phyloP scores from a whole-genome alignment of 768 basidiomycete genomes.

The Podaxis carcinomalis region DNA sequence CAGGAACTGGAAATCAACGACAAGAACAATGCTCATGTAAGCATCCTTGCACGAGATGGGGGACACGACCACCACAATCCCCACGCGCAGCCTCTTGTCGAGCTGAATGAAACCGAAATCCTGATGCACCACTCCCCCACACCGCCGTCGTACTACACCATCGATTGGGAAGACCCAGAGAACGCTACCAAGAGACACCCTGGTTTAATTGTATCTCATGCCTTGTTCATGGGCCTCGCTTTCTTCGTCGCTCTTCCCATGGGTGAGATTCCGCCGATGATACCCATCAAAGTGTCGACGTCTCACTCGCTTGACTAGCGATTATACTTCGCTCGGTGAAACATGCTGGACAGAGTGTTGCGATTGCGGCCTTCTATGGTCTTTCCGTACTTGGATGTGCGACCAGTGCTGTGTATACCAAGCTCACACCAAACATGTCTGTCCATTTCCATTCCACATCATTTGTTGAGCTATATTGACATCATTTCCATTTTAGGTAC shows the following conservation, averaged over 20 bases:
- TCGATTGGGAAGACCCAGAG: constrained; percentile 61
- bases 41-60: constrained; percentile 22
- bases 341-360: constrained; percentile 57
- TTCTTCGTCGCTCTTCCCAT: constrained; percentile 83
- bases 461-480: constrained; percentile 16
- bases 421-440: constrained; percentile 79
- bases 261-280: constrained; percentile 41
- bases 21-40: not conserved
- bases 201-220: constrained; percentile 72
- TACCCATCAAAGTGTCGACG: not conserved
- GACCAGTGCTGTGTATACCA: constrained; percentile 66
- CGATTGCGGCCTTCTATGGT: constrained; percentile 59
- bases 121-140: constrained; percentile 60
- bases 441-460: constrained; percentile 7
- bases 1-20: constrained; percentile 1
- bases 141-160: constrained; percentile 78
- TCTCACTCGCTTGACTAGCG: constrained; percentile 36
- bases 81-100: constrained; percentile 45
- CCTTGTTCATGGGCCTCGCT: constrained; percentile 67
- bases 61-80: constrained; percentile 45
- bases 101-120: constrained; percentile 77
- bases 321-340: constrained; percentile 78
- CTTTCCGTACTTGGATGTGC: constrained; percentile 62
- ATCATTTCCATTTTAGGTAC: constrained; percentile 47
- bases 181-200: constrained; percentile 47